These are phyloP conservation scores for Andrographis paniculata DNA, from an alignment of 305 asterid species.

Conservation along the genomic window DNA sequence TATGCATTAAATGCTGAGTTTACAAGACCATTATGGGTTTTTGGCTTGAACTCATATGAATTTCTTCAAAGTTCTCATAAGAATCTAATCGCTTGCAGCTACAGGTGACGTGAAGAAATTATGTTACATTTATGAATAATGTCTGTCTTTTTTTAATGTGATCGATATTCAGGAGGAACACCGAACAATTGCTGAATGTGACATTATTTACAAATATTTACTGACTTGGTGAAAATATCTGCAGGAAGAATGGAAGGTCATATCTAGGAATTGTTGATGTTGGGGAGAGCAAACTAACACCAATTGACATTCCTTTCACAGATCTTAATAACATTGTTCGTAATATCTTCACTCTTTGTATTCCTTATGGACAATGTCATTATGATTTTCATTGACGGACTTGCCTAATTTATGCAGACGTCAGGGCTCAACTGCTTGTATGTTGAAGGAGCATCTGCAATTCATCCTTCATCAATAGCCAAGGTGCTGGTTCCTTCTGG, in stretches of 20 bases:
- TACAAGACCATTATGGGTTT: conserved; percentile 81
- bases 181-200: conserved; percentile 2
- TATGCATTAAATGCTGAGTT: conserved; percentile 78
- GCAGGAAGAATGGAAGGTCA: conserved; percentile 85
- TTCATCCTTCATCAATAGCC: conserved; percentile 73
- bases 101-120: conserved; percentile 47
- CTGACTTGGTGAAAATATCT: conserved; percentile 16
- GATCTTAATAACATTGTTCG: conserved; percentile 74
- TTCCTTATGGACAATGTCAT: conserved; percentile 5
- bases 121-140: not conserved
- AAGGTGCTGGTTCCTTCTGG: conserved; percentile 42
- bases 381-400: conserved; percentile 7
- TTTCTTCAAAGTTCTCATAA: conserved; percentile 43
- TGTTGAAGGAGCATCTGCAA: conserved; percentile 86
- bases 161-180: no score
- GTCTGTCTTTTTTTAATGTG: not conserved
- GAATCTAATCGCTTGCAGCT: conserved; percentile 71
- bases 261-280: conserved; percentile 77
- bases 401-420: not conserved
- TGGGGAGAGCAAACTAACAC: conserved; percentile 23
- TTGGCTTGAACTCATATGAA: conserved; percentile 81
- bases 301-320: conserved; percentile 71
- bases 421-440: conserved; percentile 49
- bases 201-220: not conserved
- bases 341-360: conserved; percentile 15